phyloP scores from a whole-genome alignment of 352 stramenopile species.

The Pythium brachiatum region DNA sequence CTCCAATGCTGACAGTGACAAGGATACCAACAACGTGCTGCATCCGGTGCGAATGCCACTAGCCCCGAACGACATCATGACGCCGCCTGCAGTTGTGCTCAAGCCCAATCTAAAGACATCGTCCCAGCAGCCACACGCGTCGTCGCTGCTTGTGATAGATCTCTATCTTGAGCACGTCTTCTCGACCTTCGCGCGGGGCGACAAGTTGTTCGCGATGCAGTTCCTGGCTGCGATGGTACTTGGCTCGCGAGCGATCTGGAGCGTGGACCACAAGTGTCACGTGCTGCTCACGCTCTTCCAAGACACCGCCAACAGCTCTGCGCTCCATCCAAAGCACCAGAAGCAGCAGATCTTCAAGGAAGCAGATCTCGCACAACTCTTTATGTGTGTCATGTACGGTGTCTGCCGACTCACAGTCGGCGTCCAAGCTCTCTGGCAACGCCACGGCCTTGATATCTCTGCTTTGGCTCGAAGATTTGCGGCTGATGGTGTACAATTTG shows the following conservation, averaged over 20 bases:
- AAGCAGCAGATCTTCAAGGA: constrained; percentile 43
- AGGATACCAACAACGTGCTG: not conserved
- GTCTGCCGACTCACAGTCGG: constrained; percentile 49
- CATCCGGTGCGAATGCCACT: constrained; percentile 12
- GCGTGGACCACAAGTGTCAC: constrained; percentile 47
- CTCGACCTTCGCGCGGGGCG: constrained; percentile 37
- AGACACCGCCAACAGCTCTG: constrained; percentile 30
- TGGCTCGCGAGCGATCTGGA: constrained; percentile 62
- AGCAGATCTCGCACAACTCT: constrained; percentile 47
- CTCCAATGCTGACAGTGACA: not conserved
- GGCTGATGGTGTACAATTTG: constrained; percentile 18
- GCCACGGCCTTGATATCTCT: constrained; percentile 22
- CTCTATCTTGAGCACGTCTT: constrained; percentile 64
- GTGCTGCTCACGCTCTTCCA: constrained; percentile 60
- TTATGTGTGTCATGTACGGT: constrained; percentile 60
- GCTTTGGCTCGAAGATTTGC: constrained; percentile 27
- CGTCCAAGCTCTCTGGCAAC: constrained; percentile 39
- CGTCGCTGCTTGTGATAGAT: constrained; percentile 35
- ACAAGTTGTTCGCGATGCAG: constrained; percentile 50
- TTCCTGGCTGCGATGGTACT: constrained; percentile 60
- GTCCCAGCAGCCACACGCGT: constrained; percentile 11
- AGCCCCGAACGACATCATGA: constrained; percentile 44
- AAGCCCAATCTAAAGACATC: not conserved
- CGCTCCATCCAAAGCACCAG: constrained; percentile 5
- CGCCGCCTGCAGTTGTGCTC: constrained; percentile 28